A percentile compares a stretch with the other conserved stretches of the same genome.
Conservation (phyloP, 2,329 filamentous ascomycete genomes). For the Venturia effusa region DNA sequence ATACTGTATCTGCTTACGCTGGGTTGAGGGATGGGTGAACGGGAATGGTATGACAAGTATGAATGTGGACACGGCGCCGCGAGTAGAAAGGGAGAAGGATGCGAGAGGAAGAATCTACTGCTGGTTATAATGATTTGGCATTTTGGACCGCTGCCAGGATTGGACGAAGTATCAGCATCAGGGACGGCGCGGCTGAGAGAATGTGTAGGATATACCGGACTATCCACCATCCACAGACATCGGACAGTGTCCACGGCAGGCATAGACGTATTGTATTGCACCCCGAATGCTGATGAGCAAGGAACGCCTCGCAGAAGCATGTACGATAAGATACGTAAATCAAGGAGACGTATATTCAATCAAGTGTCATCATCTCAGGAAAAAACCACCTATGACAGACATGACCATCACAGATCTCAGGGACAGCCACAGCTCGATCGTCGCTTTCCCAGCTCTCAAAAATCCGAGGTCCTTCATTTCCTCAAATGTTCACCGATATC, state of each 20-base stretch:
- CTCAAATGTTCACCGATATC: too few relatives aligned
- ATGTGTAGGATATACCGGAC: neutral
- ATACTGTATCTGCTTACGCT: conserved; percentile 74
- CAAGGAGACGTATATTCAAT: too few relatives aligned
- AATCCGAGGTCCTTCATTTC: too few relatives aligned
- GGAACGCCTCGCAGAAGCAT: neutral
- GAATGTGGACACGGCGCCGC: neutral
- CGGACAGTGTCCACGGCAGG: neutral
- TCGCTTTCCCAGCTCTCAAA: too few relatives aligned
- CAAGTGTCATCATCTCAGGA: too few relatives aligned
- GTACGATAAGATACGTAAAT: neutral
- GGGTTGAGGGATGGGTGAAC: conserved; percentile 39
- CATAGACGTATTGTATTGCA: neutral
- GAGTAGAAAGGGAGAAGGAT: neutral
- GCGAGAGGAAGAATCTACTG: neutral
- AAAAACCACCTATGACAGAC: too few relatives aligned
- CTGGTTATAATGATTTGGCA: neutral
- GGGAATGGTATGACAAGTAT: too few relatives aligned
- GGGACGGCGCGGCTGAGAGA: neutral
- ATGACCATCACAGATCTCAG: too few relatives aligned
- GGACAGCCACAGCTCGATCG: too few relatives aligned
- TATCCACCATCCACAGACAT: neutral
- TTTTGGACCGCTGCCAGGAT: neutral
- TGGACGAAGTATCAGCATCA: neutral
- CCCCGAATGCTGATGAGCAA: neutral